A percentile compares a stretch with the other conserved stretches of the same genome.
These are phyloP conservation scores for Dictyophora rubrovolvata DNA, from an alignment of 768 basidiomycete species.

Conservation along the genomic window DNA sequence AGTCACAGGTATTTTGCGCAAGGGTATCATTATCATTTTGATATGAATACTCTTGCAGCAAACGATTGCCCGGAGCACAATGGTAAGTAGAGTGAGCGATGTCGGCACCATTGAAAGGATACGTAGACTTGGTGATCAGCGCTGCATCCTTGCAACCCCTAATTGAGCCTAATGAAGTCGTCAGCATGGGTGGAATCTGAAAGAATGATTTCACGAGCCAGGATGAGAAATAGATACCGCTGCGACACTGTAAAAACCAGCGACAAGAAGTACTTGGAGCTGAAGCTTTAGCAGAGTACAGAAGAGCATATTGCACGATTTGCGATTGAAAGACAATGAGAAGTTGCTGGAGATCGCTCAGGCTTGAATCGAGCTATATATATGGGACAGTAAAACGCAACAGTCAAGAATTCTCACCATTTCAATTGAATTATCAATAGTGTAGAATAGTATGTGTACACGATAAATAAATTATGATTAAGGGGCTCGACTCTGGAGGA, in stretches of 20 bases:
- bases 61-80: not conserved
- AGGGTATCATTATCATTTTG: not conserved
- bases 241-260: not conserved
- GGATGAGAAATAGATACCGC: not conserved
- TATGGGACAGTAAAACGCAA: no score
- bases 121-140: not conserved
- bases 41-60: not conserved
- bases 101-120: not conserved
- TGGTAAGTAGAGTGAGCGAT: not conserved
- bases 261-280: not conserved
- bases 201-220: not conserved
- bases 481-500: no score
- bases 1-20: not conserved
- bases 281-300: not conserved
- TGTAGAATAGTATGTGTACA: no score
- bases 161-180: no score
- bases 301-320: not conserved
- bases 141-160: not conserved
- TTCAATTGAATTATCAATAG: no score
- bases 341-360: not conserved
- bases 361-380: no score
- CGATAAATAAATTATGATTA: no score
- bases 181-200: not conserved
- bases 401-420: no score
- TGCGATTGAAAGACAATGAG: not conserved